Base-by-base conservation (phyloP, 768 basidiomycete genomes). In the Hebeloma cylindrosporum region DNA sequence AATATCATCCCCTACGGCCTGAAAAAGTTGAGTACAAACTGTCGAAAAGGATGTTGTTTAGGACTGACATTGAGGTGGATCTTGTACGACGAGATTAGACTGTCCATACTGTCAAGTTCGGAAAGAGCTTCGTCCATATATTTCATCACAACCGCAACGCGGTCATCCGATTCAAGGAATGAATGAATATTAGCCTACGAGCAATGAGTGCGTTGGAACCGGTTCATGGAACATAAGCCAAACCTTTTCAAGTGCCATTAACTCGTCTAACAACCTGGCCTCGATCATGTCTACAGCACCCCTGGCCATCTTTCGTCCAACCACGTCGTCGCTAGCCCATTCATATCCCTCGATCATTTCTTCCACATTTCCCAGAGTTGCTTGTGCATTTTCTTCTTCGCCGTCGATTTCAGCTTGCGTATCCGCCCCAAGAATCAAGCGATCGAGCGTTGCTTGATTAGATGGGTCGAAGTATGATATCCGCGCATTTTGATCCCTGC, bases 291-390 rank as follows among this genome's bases (percentile, higher is more conserved):
- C 95, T 28, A 90, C 91, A 6, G 88, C 83, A 8, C 85, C 85
- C 56, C 78, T 74, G 13, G 75, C 73, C 41, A 79, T 76, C 58
- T 79, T 83, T 53, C 81, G 70, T 10, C 77, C 79, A 32, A 86
- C 71, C n/a, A 85, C 71, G 60, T 85, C 83, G 43, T 86, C 88
- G 49, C 83, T 85, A 3, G 90, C 85, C 93, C 93, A 98, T 63
- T 98, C 96, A 58, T 96, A 96, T 0, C 96, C 94, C 58, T 99
- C 96, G 18, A 99, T 74, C 92, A 99, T 94, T 62, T 99, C 96
- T 61, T 99, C 96, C 2, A 99, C 93, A 63, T 83, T 96, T 4
- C 85, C 72, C 67, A 99, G 75, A 3, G 90, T 91, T 7, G 85
- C 88, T 51, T 90, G 85, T 8, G 80, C 76, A 44, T 78, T 82